A percentile compares a stretch with the other conserved stretches of the same genome.
These are phyloP conservation scores for Curvularia eragrostidis DNA, from an alignment of 2,329 filamentous ascomycete genomes.

Conservation along the genomic window DNA sequence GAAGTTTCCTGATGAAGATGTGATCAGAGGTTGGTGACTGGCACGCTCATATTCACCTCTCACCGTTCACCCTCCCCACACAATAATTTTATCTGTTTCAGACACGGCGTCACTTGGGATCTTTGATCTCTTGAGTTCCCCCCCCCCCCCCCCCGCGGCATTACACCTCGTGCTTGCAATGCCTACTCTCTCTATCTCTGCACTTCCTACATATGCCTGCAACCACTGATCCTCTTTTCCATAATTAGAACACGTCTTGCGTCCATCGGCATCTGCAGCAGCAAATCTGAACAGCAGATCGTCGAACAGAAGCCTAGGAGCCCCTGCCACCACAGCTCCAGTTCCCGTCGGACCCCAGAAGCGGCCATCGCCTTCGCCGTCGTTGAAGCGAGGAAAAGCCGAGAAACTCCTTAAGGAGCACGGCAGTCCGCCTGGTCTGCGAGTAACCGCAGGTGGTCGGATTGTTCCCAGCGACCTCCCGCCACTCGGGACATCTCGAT, in stretches of 20 bases:
- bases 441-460: constrained; percentile 60
- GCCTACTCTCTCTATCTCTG: background rate
- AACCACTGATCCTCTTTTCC: constrained; percentile 15
- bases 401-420: constrained; percentile 60
- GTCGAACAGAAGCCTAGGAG: constrained; percentile 37
- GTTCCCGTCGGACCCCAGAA: constrained; percentile 35
- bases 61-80: constrained; percentile 18
- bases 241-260: constrained; percentile 51
- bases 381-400: constrained; percentile 58
- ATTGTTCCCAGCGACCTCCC: constrained; percentile 57
- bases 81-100: background rate
- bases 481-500: constrained; percentile 40
- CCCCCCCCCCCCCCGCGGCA: background rate
- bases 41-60: constrained; percentile 18
- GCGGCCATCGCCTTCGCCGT: constrained; percentile 57
- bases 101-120: background rate
- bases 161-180: background rate
- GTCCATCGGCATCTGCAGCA: constrained; percentile 51
- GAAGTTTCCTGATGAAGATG: constrained; percentile 51
- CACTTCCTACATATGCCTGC: background rate
- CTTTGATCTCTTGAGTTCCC: background rate
- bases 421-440: constrained; percentile 58
- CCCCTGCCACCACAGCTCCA: constrained; percentile 25
- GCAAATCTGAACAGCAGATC: constrained; percentile 36
- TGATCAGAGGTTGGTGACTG: constrained; percentile 50